Evolutionary conservation across 1,139 yeast species (phyloP), one percentile per base, ranked within the genome.

Genomic region (Waltiozyma solani): DNA sequence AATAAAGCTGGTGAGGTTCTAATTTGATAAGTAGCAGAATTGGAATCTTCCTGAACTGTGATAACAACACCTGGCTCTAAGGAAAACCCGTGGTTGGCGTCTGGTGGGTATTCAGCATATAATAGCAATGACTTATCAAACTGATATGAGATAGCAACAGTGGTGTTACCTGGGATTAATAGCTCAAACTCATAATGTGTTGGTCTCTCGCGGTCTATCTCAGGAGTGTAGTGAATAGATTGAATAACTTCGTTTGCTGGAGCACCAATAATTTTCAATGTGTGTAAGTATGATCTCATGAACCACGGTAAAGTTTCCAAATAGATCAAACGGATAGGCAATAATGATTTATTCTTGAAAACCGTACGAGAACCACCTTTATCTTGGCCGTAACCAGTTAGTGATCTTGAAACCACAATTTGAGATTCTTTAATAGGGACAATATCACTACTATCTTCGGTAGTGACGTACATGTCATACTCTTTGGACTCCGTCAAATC

Each of bases 1-100:
- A 93, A 67, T 42, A 93, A 65, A 39, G 89, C 69, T 34, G 96
- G 83, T 1, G 96, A 78, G 1, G 97, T 86, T 53, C 98, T 71
- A 44, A 80, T 58, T 37, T 76, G 72, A 50, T 84, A 85, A 27
- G 31, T 15, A 5, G 19, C 7, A 13, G 7, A 12, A n/a, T 19
- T 5, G 5, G 17, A 4, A n/a, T 49, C 42, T 1, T 58, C 45
- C 3, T 64, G 62, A 5, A 71, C 45, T 0, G 83, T 73, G 1
- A 82, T 71, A 11, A 87, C 66, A 7, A 86, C 82, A 4, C 91
- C 95, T 0, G 96, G 95, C 33, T 91, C 94, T 32, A 93, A 77
- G 41, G 91, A 91, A 59, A 91, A 93, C 0, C 99, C 99, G 51
- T 91, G 96, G 58, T 93, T 93, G 2, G 99, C 98, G 66, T 93